Evolutionary conservation across 768 basidiomycete species (phyloP), one percentile per base, ranked within the genome.

Genomic region (Amanita thiersii): DNA sequence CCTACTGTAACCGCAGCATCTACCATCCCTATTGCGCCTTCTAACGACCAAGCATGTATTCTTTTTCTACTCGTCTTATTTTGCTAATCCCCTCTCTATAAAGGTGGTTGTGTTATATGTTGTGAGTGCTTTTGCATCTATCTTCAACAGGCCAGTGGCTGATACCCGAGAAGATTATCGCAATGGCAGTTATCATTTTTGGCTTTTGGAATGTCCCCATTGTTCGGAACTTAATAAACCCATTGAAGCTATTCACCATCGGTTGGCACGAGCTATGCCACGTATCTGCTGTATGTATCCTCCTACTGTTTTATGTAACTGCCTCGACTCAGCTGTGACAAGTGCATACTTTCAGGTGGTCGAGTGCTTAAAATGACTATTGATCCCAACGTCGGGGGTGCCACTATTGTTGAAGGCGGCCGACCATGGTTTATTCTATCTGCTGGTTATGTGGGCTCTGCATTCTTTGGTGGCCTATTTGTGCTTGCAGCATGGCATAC

Each of bases 191-290:
- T 45, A 73, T 90, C 47, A 86, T 88, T 45, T 87, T 89, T 52
- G 88, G 85, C 31, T 71, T 88, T 49, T 91, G 88, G 88, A 85
- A 82, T 60, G 83, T 90, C 31, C 88, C 88, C 3, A 77, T 82
- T 43, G 79, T 79, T 18, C 71, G 88, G 34, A 76, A 79, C 53
- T 54, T 86, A 62, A 89, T 90, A 53, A 86, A 76, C 54, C 88
- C 88, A 6, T 70, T 91, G 52, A 91, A 91, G 58, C 67, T 91
- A 10, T 81, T 91, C 56, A 85, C 86, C 39, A 89, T 91, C 46
- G 88, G 87, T 31, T 87, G 79, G 75, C 89, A 92, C 53, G 89
- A 92, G 56, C 68, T 91, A 11, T 90, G 84, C 54, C 89, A 92
- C 58, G 81, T 89, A 53, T 66, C 72, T 37, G 76, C 78, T 28